Base-by-base conservation (phyloP, 2,329 filamentous ascomycete genomes). In the Penicillium digitatum region DNA sequence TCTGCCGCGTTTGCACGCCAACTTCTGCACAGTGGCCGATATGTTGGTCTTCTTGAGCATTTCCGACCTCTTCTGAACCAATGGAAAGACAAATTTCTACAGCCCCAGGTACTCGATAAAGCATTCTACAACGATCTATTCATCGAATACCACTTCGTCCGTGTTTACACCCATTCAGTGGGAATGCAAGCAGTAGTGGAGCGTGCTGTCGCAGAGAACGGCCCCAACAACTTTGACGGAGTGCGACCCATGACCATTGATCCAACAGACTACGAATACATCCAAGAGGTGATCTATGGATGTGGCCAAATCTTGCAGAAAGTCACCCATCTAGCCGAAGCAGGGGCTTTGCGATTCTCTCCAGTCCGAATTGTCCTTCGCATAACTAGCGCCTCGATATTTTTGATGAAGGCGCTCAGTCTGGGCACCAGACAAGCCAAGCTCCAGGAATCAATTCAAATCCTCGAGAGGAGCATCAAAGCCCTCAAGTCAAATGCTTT, bases 121-220 rank as follows among this genome's bases (percentile, higher is more conserved):
- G 64, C 66, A 8, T 74, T 79, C 12, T 77, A 76, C 48, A 77
- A 79, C 39, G 77, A 79, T 57, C 70, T 83, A 0, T 77, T 77
- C 14, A 81, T 83, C 16, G 81, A 83, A 55, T 83, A 78, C 56
- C 71, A 76, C 55, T 78, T 77, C 51, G 74, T 76, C 22, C 70
- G 73, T 27, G 74, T 76, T 3, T 78, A 74, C 66, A 74, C 69
- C 29, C 73, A 71, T 55, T 73, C 69, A 51, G 73, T 83, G 6
- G 80, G 80, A 3, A 79, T 83, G 68, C 81, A 83, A 65, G 81
- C 81, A 2, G 77, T 83, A 3, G 79, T 82, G 3, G 81, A 83
- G 55, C 77, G 80, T n/a, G 77, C 76, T 1, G 69, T 80, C 5
- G 69, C 70, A 34, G 69, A 74, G 44, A 62, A 63, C 26, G 67